phyloP scores from a whole-genome alignment of 2,329 filamentous ascomycete genomes.

The Aspergillus cejpii region DNA sequence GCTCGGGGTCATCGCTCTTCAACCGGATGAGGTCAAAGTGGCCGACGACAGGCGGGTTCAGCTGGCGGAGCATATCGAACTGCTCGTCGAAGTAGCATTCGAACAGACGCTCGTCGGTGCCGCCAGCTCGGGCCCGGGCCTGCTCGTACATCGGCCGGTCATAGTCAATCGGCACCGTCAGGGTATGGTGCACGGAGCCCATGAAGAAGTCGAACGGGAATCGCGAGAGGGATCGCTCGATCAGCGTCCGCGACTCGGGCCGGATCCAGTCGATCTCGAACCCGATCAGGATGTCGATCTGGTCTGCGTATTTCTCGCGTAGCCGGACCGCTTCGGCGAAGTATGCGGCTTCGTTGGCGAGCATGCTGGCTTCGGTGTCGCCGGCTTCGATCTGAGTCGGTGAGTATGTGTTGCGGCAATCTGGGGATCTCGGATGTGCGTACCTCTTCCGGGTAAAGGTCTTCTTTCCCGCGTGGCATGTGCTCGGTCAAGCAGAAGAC shows the following conservation, averaged over 20 bases:
- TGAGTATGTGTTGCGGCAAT: neutral
- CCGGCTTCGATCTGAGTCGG: slow-evolving; percentile 26
- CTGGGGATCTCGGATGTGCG: slow-evolving; percentile 1
- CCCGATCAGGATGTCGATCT: slow-evolving; percentile 75
- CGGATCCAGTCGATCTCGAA: slow-evolving; percentile 95
- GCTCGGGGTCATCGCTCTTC: slow-evolving; percentile 62
- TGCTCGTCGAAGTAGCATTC: slow-evolving; percentile 86
- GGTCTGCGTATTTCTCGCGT: slow-evolving; percentile 58
- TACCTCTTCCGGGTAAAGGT: slow-evolving; percentile 91
- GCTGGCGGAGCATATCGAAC: slow-evolving; percentile 64
- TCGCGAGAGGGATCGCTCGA: slow-evolving; percentile 53
- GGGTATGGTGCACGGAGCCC: slow-evolving; percentile 85
- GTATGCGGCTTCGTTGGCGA: slow-evolving; percentile 57
- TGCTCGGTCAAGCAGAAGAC: slow-evolving; percentile 89
- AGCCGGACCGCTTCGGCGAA: slow-evolving; percentile 68
- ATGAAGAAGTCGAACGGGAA: slow-evolving; percentile 80
- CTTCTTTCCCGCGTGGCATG: slow-evolving; percentile 72
- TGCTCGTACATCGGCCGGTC: slow-evolving; percentile 59
- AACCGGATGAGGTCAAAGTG: slow-evolving; percentile 91
- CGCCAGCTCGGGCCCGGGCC: slow-evolving; percentile 53
- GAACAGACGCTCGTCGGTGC: slow-evolving; percentile 66
- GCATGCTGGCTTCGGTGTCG: slow-evolving; percentile 26
- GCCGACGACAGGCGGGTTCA: slow-evolving; percentile 73
- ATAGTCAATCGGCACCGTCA: slow-evolving; percentile 83
- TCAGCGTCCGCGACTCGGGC: slow-evolving; percentile 54